Evolutionary conservation across 208 protist genomes (phyloP).

Genomic region (Acanthamoeba culbertsoni): DNA sequence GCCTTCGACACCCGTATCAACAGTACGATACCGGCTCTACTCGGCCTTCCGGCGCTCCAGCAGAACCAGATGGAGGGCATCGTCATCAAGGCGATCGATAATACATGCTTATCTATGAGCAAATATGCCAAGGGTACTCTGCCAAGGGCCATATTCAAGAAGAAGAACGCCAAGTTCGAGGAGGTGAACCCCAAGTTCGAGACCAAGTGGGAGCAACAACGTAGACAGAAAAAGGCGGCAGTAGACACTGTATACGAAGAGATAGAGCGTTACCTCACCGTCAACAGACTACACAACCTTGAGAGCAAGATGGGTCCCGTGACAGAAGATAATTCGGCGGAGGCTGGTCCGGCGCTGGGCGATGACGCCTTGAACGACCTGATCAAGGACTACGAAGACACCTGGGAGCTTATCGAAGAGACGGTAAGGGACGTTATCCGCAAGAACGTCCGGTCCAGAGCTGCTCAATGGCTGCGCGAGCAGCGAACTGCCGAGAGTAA

Average conservation of each 20-base stretch:
- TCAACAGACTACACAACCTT: background rate
- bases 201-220: background rate
- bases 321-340: background rate
- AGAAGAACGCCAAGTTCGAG: conserved; percentile 33
- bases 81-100: background rate
- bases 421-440: background rate
- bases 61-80: conserved; percentile 27
- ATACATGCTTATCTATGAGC: background rate
- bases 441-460: background rate
- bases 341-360: background rate
- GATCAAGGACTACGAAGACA: background rate
- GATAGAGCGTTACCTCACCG: conserved; percentile 4
- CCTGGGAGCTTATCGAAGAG: background rate
- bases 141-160: conserved; percentile 2
- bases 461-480: background rate
- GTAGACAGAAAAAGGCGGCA: background rate
- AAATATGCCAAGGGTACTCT: background rate
- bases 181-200: background rate
- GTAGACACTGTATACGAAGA: background rate
- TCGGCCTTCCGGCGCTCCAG: background rate
- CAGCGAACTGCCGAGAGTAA: background rate
- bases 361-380: conserved; percentile 1
- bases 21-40: background rate
- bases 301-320: conserved; percentile 5
- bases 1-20: conserved; percentile 26